phyloP scores from a whole-genome alignment of 2,329 filamentous ascomycete species.

The Colletotrichum orbiculare region DNA sequence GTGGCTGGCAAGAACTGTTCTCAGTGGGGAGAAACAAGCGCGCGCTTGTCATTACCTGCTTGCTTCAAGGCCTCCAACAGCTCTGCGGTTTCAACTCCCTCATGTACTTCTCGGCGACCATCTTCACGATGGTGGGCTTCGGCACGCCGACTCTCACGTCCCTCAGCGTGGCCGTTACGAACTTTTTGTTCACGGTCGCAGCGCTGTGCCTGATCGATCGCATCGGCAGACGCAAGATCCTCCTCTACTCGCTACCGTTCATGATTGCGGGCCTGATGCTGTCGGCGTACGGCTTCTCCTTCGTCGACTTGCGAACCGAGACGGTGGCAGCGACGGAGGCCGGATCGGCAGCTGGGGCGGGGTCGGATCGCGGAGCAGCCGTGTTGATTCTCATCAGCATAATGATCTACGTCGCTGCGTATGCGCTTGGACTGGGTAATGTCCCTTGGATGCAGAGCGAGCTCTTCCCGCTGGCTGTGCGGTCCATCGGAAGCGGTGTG shows the following conservation, averaged over 20 bases:
- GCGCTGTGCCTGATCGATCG: conserved; percentile 83
- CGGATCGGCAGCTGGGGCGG: conserved; percentile 36
- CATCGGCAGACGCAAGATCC: conserved; percentile 80
- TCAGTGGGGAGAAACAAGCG: conserved; percentile 73
- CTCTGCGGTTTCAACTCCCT: conserved; percentile 90
- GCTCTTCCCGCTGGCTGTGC: conserved; percentile 82
- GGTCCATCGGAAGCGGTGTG: conserved; percentile 77
- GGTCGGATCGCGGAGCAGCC: conserved; percentile 50
- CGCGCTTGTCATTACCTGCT: conserved; percentile 85
- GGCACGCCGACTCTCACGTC: conserved; percentile 82
- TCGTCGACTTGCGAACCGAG: conserved; percentile 60
- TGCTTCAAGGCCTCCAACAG: conserved; percentile 89
- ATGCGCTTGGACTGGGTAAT: conserved; percentile 88
- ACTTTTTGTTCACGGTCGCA: conserved; percentile 81
- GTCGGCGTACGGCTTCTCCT: conserved; percentile 78
- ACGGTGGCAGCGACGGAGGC: conserved; percentile 39
- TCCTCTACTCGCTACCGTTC: conserved; percentile 85
- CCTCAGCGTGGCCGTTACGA: conserved; percentile 83
- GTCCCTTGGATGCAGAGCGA: conserved; percentile 98
- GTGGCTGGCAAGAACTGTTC: conserved; percentile 65
- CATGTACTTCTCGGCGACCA: conserved; percentile 91
- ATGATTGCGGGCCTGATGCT: conserved; percentile 81
- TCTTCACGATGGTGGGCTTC: conserved; percentile 83
- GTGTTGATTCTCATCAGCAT: conserved; percentile 77
- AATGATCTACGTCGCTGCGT: conserved; percentile 85